phyloP scores from a whole-genome alignment of 495 filamentous ascomycete species.

The Aspergillus carlsbadensis region DNA sequence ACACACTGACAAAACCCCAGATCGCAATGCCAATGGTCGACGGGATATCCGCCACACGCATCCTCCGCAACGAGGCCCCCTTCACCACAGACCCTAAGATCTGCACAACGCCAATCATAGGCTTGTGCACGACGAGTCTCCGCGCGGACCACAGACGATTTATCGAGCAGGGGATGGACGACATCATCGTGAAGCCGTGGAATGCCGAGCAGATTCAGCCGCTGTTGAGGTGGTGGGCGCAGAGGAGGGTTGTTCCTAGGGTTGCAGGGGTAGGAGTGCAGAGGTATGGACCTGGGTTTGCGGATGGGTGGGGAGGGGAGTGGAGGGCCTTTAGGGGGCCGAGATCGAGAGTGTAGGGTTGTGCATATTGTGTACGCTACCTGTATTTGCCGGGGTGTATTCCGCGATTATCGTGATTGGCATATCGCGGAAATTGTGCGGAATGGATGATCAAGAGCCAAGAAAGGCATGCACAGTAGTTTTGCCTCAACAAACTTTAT shows the following conservation, averaged over 20 bases:
- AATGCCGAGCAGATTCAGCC: constrained; percentile 13
- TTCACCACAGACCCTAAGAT: constrained; percentile 8
- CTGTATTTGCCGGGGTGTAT: too few species aligned
- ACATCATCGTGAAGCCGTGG: background rate
- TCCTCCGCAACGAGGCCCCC: constrained; percentile 6
- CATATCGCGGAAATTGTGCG: too few species aligned
- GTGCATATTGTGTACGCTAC: too few species aligned
- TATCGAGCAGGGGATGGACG: constrained; percentile 1
- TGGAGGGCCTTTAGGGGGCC: background rate
- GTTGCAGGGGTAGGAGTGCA: background rate
- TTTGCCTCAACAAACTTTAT: too few species aligned
- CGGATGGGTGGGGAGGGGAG: background rate
- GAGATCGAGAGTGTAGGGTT: background rate
- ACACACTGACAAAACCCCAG: background rate
- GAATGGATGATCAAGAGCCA: too few species aligned
- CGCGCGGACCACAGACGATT: background rate
- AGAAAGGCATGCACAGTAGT: too few species aligned
- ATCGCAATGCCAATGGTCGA: constrained; percentile 1
- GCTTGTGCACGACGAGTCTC: background rate
- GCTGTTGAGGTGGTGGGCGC: constrained; percentile 1
- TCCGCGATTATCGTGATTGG: too few species aligned
- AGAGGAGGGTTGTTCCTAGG: background rate
- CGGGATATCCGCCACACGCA: constrained; percentile 5
- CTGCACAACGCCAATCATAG: background rate
- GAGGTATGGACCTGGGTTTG: background rate